Conservation (phyloP, 352 stramenopile genomes). For the Phytopythium helicoides region DNA sequence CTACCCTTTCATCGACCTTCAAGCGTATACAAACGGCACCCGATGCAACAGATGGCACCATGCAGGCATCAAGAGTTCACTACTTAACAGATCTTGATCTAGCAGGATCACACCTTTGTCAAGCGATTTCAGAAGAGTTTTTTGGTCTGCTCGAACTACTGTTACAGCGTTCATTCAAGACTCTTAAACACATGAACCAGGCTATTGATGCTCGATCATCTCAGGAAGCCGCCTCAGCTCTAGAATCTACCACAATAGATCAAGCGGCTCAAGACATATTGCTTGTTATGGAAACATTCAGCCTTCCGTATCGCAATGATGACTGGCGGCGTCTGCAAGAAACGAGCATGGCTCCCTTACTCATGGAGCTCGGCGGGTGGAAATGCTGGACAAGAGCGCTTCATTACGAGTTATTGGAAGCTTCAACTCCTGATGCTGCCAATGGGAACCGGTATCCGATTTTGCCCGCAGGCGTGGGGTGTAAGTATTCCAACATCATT, state of each 20-base stretch:
- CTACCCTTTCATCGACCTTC: slow-evolving; percentile 71
- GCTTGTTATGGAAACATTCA: slow-evolving; percentile 73
- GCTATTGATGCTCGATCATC: slow-evolving; percentile 18
- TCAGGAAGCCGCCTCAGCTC: slow-evolving; percentile 12
- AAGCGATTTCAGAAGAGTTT: slow-evolving; percentile 57
- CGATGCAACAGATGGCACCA: slow-evolving; percentile 1
- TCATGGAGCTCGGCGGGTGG: slow-evolving; percentile 79
- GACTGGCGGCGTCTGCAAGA: slow-evolving; percentile 62
- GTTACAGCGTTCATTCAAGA: slow-evolving; percentile 35
- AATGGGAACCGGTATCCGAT: slow-evolving; percentile 46
- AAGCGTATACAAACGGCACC: slow-evolving; percentile 32
- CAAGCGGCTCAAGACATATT: slow-evolving; percentile 64
- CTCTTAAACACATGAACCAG: slow-evolving; percentile 37
- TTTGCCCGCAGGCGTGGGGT: slow-evolving; percentile 47
- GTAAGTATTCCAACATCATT: slow-evolving; percentile 67
- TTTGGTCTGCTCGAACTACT: slow-evolving; percentile 64
- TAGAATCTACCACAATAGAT: slow-evolving; percentile 29
- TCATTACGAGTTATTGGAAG: slow-evolving; percentile 47
- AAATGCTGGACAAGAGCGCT: slow-evolving; percentile 70
- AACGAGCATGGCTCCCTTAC: slow-evolving; percentile 58
- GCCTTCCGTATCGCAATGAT: slow-evolving; percentile 58
- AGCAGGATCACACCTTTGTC: slow-evolving; percentile 36
- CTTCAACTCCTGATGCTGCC: slow-evolving; percentile 20
- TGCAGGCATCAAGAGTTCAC: slow-evolving; percentile 59
- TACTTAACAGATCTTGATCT: slow-evolving; percentile 76